These are phyloP conservation scores for Solanum chilense DNA, from an alignment of 257 asterid species.

Conservation along the genomic window DNA sequence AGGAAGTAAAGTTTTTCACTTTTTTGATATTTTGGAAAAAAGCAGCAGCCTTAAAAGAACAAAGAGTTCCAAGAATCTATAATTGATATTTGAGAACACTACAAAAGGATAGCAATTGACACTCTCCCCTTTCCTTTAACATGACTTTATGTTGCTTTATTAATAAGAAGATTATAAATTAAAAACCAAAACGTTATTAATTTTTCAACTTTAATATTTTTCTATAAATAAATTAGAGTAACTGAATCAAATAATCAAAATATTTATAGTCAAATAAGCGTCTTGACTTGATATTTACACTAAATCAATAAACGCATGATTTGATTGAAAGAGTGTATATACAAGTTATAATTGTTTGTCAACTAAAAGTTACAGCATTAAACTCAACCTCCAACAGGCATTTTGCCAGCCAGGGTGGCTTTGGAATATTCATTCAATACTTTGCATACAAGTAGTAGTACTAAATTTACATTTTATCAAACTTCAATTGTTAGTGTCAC, in stretches of 20 bases:
- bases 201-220: neutral
- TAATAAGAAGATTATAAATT: neutral
- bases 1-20: neutral
- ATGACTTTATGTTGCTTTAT: neutral
- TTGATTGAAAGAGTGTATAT: neutral
- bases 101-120: neutral
- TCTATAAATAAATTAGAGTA: neutral
- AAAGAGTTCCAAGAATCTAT: neutral
- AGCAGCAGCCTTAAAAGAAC: neutral
- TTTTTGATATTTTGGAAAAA: neutral
- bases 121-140: neutral
- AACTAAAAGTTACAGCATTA: slow-evolving; percentile 7
- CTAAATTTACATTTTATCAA: slow-evolving; percentile 27
- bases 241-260: neutral
- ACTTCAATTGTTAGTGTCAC: slow-evolving; percentile 31
- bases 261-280: neutral
- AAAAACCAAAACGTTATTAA: neutral
- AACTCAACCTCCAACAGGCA: slow-evolving; percentile 23
- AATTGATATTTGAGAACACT: neutral
- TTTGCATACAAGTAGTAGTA: neutral
- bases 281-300: neutral
- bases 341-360: slow-evolving; percentile 34
- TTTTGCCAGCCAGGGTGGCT: slow-evolving; percentile 24
- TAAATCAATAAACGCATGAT: neutral
- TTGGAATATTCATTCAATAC: neutral